Evolutionary conservation across 2,329 filamentous ascomycete genomes (phyloP).

Genomic region (Xylariales sp.): DNA sequence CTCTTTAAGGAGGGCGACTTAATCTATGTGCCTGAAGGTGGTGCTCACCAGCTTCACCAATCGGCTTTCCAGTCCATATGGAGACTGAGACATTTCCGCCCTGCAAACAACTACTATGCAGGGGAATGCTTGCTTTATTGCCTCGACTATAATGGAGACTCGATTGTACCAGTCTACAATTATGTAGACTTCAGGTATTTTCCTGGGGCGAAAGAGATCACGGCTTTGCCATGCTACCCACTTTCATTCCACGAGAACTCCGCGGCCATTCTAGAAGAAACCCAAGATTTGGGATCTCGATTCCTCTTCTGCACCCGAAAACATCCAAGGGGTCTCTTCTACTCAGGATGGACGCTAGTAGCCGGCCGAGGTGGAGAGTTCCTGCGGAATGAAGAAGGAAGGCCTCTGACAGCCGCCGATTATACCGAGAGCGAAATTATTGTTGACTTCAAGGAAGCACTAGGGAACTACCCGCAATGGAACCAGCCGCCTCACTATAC

Average conservation of each 20-base stretch:
- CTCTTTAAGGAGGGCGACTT: no score
- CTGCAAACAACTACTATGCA: no score
- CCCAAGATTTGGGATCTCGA: not conserved
- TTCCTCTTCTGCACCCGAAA: conserved; percentile 2
- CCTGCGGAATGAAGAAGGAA: not conserved
- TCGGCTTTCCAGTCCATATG: no score
- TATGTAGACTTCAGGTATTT: no score
- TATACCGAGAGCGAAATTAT: conserved; percentile 8
- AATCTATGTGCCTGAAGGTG: no score
- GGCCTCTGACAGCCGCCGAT: not conserved
- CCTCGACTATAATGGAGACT: no score
- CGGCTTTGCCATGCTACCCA: not conserved
- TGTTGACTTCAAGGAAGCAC: conserved; percentile 3
- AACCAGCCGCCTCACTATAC: no score
- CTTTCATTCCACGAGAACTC: not conserved
- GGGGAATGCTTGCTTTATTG: no score
- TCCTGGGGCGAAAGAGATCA: not conserved
- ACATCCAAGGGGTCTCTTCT: not conserved
- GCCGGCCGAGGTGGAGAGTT: not conserved
- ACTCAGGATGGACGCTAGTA: conserved; percentile 1
- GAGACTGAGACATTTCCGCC: no score
- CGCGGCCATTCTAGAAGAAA: not conserved
- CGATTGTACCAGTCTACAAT: no score
- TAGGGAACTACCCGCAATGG: not conserved
- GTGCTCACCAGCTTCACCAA: no score